phyloP scores from a whole-genome alignment of 2,329 filamentous ascomycete species.

The Elsinoe australis region DNA sequence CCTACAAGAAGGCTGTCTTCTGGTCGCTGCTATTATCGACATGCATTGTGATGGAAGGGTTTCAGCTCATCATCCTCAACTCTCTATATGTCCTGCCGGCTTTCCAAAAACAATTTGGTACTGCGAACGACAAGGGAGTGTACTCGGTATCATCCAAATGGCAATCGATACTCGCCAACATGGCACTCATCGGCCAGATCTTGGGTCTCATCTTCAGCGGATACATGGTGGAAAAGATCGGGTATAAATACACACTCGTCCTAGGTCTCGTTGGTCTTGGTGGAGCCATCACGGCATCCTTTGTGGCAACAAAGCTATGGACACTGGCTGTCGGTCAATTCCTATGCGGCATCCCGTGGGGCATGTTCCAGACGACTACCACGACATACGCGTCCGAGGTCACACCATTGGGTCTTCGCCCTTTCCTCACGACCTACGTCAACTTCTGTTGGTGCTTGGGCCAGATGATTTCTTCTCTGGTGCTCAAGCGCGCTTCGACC shows the following conservation, averaged over 20 bases:
- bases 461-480: conserved; percentile 44
- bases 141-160: conserved; percentile 24
- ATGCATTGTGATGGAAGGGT: conserved; percentile 54
- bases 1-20: conserved; percentile 40
- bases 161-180: conserved; percentile 42
- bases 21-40: conserved; percentile 56
- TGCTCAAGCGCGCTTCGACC: conserved; percentile 27
- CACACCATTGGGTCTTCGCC: conserved; percentile 50
- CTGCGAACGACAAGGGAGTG: neutral
- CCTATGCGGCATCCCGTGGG: conserved; percentile 34
- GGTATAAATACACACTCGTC: conserved; percentile 41
- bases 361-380: conserved; percentile 28
- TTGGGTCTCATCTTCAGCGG: too few species aligned
- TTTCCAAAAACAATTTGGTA: conserved; percentile 1
- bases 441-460: conserved; percentile 58
- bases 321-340: conserved; percentile 33
- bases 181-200: conserved; percentile 40
- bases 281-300: neutral
- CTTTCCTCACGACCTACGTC: conserved; percentile 52
- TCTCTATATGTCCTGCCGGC: neutral
- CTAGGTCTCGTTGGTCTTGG: conserved; percentile 28
- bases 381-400: conserved; percentile 62
- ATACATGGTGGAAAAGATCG: conserved; percentile 40
- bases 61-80: conserved; percentile 57
- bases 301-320: conserved; percentile 19